phyloP scores from a whole-genome alignment of 1,284 basidiomycete genomes.

The Sanguinoderma infundibulare region DNA sequence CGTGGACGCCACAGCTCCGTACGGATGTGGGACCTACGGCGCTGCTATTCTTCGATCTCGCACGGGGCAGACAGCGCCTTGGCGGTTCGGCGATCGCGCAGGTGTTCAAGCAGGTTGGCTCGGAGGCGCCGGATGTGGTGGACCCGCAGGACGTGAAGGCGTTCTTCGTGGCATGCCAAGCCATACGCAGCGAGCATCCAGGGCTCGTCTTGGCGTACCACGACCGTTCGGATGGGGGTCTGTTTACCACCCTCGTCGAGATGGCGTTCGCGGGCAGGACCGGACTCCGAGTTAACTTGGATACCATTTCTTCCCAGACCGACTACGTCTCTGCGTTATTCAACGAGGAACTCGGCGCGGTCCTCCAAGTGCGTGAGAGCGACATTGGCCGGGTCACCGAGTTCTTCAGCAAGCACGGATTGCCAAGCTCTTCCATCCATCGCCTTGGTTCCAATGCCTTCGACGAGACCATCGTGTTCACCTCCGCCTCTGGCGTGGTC shows the following conservation, averaged over 20 bases:
- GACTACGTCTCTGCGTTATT: constrained; percentile 80
- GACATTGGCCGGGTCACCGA: constrained; percentile 64
- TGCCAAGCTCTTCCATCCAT: constrained; percentile 78
- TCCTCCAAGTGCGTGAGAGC: constrained; percentile 81
- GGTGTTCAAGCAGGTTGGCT: constrained; percentile 92
- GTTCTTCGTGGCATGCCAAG: constrained; percentile 87
- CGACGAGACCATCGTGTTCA: constrained; percentile 70
- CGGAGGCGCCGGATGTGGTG: constrained; percentile 90
- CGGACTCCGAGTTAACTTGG: constrained; percentile 76
- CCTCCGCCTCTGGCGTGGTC: constrained; percentile 56
- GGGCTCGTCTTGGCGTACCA: constrained; percentile 91
- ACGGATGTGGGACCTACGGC: constrained; percentile 71
- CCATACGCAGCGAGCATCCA: constrained; percentile 62
- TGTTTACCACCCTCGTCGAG: constrained; percentile 92
- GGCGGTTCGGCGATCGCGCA: constrained; percentile 97
- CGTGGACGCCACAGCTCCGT: constrained; percentile 93
- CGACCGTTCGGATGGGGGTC: constrained; percentile 96
- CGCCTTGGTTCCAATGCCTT: constrained; percentile 72
- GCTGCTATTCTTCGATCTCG: constrained; percentile 91
- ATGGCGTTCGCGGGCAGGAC: constrained; percentile 95
- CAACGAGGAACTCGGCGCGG: constrained; percentile 97
- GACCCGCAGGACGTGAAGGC: constrained; percentile 78
- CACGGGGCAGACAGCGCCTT: constrained; percentile 81
- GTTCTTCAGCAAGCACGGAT: constrained; percentile 69
- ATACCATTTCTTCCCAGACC: constrained; percentile 52